Evolutionary conservation across 1,284 basidiomycete species (phyloP).

Genomic region (Fomitopsis pinicola): DNA sequence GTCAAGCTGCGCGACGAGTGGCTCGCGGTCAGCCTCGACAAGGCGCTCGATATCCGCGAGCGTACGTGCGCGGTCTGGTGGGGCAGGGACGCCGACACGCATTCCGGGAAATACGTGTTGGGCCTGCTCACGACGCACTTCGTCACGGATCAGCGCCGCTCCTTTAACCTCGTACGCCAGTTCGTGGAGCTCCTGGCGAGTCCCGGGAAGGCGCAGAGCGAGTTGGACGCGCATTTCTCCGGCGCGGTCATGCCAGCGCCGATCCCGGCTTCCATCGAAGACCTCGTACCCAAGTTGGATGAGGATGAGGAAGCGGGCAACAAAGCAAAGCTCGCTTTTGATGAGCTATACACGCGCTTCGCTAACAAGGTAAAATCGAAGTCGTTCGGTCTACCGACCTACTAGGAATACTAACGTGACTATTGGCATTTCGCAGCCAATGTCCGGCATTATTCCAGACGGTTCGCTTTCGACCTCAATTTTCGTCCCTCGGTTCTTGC

Average conservation of each 20-base stretch:
- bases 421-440: not conserved
- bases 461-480: too few relatives aligned
- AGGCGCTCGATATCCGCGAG: constrained; percentile 2
- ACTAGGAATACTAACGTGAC: not conserved
- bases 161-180: constrained; percentile 1
- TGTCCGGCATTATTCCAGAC: not conserved
- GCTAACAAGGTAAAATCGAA: not conserved
- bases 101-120: not conserved
- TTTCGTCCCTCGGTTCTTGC: not conserved
- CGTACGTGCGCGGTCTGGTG: not conserved
- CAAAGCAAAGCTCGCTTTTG: not conserved
- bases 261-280: not conserved
- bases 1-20: not conserved
- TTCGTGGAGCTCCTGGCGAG: constrained; percentile 5
- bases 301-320: not conserved
- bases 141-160: not conserved
- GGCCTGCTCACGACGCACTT: constrained; percentile 2
- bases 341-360: not conserved
- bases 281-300: not conserved
- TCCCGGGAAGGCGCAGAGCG: not conserved
- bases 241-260: not conserved
- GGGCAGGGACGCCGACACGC: not conserved
- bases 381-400: not conserved
- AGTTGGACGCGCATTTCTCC: not conserved
- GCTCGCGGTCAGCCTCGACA: not conserved